phyloP scores from a whole-genome alignment of 192 early-diverging fungal species.

The Chytriomyces sp. region DNA sequence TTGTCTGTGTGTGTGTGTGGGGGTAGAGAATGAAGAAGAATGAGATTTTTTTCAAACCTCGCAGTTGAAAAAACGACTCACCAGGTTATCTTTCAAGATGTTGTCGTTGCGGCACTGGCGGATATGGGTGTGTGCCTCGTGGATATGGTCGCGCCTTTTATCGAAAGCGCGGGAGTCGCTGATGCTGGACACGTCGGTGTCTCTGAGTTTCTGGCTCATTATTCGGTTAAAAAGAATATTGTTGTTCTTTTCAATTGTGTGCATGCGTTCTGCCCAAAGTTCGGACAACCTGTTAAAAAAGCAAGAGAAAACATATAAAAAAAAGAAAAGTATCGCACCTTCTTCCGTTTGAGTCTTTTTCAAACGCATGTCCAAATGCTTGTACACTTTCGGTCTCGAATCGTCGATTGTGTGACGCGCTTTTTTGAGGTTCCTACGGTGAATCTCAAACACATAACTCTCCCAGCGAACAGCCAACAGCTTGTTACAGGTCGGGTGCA shows the following conservation, averaged over 20 bases:
- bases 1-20: too few relatives aligned
- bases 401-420: slow-evolving; percentile 51
- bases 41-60: background rate
- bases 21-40: background rate
- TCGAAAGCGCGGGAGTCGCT: background rate
- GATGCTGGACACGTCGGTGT: slow-evolving; percentile 14
- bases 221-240: slow-evolving; percentile 49
- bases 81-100: slow-evolving; percentile 45
- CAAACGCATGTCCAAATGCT: slow-evolving; percentile 47
- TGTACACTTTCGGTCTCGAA: slow-evolving; percentile 41
- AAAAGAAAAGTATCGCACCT: slow-evolving; percentile 29
- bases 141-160: slow-evolving; percentile 11
- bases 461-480: slow-evolving; percentile 53
- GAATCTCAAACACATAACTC: slow-evolving; percentile 30
- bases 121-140: background rate
- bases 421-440: slow-evolving; percentile 36
- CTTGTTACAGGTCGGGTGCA: slow-evolving; percentile 53
- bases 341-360: slow-evolving; percentile 56
- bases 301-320: background rate
- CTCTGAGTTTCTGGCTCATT: slow-evolving; percentile 15
- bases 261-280: slow-evolving; percentile 45
- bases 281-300: background rate
- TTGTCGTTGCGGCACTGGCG: slow-evolving; percentile 29
- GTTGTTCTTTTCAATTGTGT: slow-evolving; percentile 52
- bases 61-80: slow-evolving; percentile 8